Evolutionary conservation across 2,329 filamentous ascomycete species (phyloP), one percentile per base, ranked within the genome.

Genomic region (Onygenales sp.): DNA sequence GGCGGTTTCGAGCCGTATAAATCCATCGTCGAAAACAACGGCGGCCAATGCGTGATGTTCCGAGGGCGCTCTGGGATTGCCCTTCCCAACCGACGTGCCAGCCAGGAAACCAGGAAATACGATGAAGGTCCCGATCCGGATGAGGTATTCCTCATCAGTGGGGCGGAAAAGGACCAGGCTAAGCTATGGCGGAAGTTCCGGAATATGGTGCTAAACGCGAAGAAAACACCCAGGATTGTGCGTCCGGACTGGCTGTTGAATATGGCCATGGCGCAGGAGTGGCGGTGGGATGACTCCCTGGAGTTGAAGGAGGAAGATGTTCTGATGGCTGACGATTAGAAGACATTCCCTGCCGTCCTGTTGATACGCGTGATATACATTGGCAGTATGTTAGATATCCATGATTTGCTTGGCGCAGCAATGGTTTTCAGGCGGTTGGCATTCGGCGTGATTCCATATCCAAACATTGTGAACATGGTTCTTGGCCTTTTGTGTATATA

Each of bases 171-270:
- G 7, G 79, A 83, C 2, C 91, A 97, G 67, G 79, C 79, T 65
- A 79, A 80, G 58, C 71, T 95, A 53, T 96, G 91, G 88, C 74
- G 78, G 11, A 83, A 83, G 55, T 98, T 98, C 67, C 77, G 82
- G 53, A 82, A 87, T 50, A 84, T 95, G 80, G 91, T 88, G 2
- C 74, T 78, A 57, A 85, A 84, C 60, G 85, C 87, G 44, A 85
- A 88, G 64, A 90, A 92, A 79, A 79, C 84, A 59, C 85, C 91
- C 2, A 78, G 87, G 51, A 84, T 98, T 42, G 89, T 96, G 27
- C 81, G 80, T 46, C 81, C 87, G 2, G 91, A 98, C 65, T 98
- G 93, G 93, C 69, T 98, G 62, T 74, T 98, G 54, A 86, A 91
- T 63, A 84, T 90, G 55, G 88, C 89, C 4, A 92, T 98, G 87